A percentile compares a stretch with the other conserved stretches of the same genome.
These are phyloP conservation scores for Phlyctochytrium arcticum DNA, from an alignment of 192 early-diverging fungal species.

Conservation along the genomic window DNA sequence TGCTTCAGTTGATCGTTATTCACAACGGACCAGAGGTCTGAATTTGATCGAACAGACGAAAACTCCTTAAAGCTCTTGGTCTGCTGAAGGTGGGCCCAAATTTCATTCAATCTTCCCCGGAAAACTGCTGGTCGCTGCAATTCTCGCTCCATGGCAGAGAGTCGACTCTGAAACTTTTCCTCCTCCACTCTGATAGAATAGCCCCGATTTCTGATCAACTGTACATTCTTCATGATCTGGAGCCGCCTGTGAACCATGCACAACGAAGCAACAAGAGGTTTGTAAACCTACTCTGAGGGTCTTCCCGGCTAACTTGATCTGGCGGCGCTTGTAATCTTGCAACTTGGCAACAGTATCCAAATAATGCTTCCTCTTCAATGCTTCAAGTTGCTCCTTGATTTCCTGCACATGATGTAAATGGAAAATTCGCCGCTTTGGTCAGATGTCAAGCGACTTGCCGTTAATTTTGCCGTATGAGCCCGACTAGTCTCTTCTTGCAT, in stretches of 20 bases:
- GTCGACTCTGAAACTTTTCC: slow-evolving; percentile 66
- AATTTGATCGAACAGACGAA: slow-evolving; percentile 36
- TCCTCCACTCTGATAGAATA: slow-evolving; percentile 80
- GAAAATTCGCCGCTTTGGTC: background rate
- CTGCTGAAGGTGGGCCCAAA: slow-evolving; percentile 74
- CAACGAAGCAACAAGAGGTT: background rate
- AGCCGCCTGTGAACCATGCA: background rate
- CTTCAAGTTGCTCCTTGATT: slow-evolving; percentile 52
- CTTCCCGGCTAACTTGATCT: slow-evolving; percentile 70
- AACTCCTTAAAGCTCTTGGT: slow-evolving; percentile 53
- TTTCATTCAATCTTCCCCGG: slow-evolving; percentile 74
- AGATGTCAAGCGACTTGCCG: slow-evolving; percentile 31
- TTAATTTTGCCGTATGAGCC: slow-evolving; percentile 67
- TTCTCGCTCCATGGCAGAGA: slow-evolving; percentile 73
- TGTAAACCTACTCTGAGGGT: slow-evolving; percentile 54
- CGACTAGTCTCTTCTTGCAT: slow-evolving; percentile 66
- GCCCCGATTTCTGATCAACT: slow-evolving; percentile 78
- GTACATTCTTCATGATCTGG: slow-evolving; percentile 81
- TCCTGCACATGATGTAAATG: slow-evolving; percentile 39
- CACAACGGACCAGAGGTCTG: slow-evolving; percentile 45
- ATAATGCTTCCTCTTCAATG: slow-evolving; percentile 61
- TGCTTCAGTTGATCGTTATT: slow-evolving; percentile 56
- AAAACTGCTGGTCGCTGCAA: slow-evolving; percentile 75
- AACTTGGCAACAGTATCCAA: slow-evolving; percentile 69
- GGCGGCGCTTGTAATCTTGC: slow-evolving; percentile 73